phyloP scores from a whole-genome alignment of 1,284 basidiomycete genomes.

The Trichosporon coremiiforme region DNA sequence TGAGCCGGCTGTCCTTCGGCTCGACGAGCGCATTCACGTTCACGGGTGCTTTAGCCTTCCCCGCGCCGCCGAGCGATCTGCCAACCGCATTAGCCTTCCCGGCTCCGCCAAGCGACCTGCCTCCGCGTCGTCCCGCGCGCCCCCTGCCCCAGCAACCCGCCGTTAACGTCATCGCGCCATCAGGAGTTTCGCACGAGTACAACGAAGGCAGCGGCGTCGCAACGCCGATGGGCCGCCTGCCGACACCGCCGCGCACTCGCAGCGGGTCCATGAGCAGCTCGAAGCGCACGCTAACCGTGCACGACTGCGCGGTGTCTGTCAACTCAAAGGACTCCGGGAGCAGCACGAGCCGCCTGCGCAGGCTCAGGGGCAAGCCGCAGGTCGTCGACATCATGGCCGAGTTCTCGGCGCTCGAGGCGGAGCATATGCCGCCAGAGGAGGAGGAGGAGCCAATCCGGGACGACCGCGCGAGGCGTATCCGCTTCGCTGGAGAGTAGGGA shows the following conservation, averaged over 20 bases:
- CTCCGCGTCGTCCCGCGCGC: conserved; percentile 3
- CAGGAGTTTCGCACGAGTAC: neutral
- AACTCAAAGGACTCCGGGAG: conserved; percentile 17
- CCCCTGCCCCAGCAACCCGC: neutral
- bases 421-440: conserved; percentile 29
- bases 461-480: conserved; percentile 42
- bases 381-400: conserved; percentile 40
- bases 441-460: conserved; percentile 43
- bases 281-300: conserved; percentile 11
- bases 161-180: neutral
- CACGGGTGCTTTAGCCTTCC: conserved; percentile 23
- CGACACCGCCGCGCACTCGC: conserved; percentile 20
- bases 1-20: neutral
- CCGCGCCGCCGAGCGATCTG: conserved; percentile 29
- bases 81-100: conserved; percentile 27
- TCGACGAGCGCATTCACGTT: conserved; percentile 9
- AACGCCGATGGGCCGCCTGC: neutral
- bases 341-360: conserved; percentile 24
- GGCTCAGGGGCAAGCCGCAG: conserved; percentile 31
- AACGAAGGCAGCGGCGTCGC: conserved; percentile 7
- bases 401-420: conserved; percentile 36
- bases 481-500: conserved; percentile 37
- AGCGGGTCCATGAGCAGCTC: conserved; percentile 9
- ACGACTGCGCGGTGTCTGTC: neutral
- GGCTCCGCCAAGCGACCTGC: conserved; percentile 28